Evolutionary conservation across 108 stramenopile genomes (phyloP).

Genomic region (Cyclotella atomus): DNA sequence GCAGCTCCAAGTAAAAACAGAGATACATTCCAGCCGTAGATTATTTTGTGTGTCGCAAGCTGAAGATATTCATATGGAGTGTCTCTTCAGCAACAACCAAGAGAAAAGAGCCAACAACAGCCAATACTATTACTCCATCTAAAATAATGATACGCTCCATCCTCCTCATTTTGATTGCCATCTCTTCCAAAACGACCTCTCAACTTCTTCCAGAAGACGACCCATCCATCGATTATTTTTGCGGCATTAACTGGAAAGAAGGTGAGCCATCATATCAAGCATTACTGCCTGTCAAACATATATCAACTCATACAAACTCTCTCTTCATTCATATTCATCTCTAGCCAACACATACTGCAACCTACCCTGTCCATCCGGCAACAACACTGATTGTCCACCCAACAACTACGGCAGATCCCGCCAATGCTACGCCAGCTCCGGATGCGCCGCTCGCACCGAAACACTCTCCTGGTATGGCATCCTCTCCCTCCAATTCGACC

Average conservation of each 20-base stretch:
- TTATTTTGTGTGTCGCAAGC: too few relatives aligned
- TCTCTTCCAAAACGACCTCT: background rate
- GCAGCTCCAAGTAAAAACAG: too few relatives aligned
- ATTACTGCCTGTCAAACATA: too few relatives aligned
- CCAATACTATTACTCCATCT: too few relatives aligned
- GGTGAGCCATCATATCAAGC: too few relatives aligned
- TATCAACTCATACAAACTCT: too few relatives aligned
- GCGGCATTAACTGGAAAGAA: constrained; percentile 35
- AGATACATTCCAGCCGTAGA: too few relatives aligned
- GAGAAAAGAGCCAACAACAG: too few relatives aligned
- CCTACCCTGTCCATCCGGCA: background rate
- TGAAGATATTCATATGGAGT: too few relatives aligned
- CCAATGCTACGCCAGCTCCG: constrained; percentile 18
- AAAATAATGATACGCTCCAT: background rate
- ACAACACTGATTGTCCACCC: background rate
- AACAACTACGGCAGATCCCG: constrained; percentile 3
- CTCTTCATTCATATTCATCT: too few relatives aligned
- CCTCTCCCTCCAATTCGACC: constrained; percentile 9
- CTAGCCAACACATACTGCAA: constrained; percentile 19
- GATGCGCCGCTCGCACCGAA: constrained; percentile 12
- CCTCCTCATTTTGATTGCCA: background rate
- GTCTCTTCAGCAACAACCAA: too few relatives aligned
- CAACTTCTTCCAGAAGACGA: constrained; percentile 9
- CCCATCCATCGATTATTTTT: constrained; percentile 22
- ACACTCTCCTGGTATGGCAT: constrained; percentile 6